These are phyloP conservation scores for Jaenimonas drosophilae DNA, from an alignment of 208 protist genomes.

Conservation along the genomic window DNA sequence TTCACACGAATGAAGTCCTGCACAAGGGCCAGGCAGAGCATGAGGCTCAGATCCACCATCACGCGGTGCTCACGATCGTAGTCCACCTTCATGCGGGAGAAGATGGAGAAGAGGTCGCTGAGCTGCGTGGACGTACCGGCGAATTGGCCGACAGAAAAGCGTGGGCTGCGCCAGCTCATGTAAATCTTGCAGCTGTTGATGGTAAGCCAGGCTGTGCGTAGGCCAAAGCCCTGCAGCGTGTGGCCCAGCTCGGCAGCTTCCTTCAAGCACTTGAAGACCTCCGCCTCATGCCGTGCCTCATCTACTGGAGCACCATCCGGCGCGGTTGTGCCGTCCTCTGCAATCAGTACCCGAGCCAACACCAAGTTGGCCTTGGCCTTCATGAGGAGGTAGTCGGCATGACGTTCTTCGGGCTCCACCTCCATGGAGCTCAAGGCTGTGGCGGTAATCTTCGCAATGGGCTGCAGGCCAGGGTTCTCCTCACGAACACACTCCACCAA, in stretches of 20 bases:
- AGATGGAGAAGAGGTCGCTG: conserved; percentile 17
- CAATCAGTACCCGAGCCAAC: conserved; percentile 22
- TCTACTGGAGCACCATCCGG: conserved; percentile 2
- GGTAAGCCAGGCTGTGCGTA: conserved; percentile 33
- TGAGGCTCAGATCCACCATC: conserved; percentile 19
- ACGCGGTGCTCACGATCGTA: conserved; percentile 20
- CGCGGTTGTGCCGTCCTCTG: conserved; percentile 3
- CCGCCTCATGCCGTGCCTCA: conserved; percentile 8
- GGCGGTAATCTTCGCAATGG: conserved; percentile 46
- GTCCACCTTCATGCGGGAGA: conserved; percentile 17
- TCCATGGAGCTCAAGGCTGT: conserved; percentile 30
- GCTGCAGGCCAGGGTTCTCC: conserved; percentile 26
- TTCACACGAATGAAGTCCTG: conserved; percentile 24
- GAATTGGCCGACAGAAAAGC: conserved; percentile 37
- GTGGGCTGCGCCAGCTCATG: conserved; percentile 24
- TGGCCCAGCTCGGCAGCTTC: conserved; percentile 19
- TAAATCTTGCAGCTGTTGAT: conserved; percentile 54
- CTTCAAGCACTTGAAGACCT: conserved; percentile 1
- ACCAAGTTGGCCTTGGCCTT: conserved; percentile 34
- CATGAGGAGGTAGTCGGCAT: conserved; percentile 26
- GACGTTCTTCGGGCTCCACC: conserved; percentile 8
- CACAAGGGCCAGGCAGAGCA: conserved; percentile 22
- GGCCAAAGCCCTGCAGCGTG: conserved; percentile 18
- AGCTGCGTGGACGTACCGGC: conserved; percentile 6
- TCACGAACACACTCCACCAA: conserved; percentile 42